A percentile compares a stretch with the other conserved stretches of the same genome.
phyloP scores from a whole-genome alignment of 768 basidiomycete species.

The Mycena haematopus region DNA sequence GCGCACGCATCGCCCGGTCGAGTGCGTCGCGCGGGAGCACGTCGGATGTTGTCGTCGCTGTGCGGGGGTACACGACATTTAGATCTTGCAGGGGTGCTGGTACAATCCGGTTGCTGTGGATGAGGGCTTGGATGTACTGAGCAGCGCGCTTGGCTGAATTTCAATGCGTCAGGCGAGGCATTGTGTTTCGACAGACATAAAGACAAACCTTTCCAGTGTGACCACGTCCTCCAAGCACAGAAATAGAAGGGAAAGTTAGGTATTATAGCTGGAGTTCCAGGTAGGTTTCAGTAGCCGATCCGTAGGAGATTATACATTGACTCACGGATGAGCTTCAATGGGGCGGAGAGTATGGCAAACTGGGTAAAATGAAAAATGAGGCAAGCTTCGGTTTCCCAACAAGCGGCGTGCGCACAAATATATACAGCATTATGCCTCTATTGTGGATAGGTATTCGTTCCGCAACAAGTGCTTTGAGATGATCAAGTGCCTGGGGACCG shows the following conservation, averaged over 20 bases:
- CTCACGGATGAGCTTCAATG: slow-evolving; percentile 58
- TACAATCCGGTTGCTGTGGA: slow-evolving; percentile 20
- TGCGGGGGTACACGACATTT: slow-evolving; percentile 8
- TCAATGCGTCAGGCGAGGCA: background rate
- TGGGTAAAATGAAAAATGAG: slow-evolving; percentile 33
- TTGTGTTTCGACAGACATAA: too few species aligned
- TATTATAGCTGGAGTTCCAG: slow-evolving; percentile 47
- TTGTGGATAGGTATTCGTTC: slow-evolving; percentile 26
- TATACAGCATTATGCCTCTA: slow-evolving; percentile 16
- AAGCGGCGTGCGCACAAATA: slow-evolving; percentile 17
- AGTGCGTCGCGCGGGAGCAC: slow-evolving; percentile 8
- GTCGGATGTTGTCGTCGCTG: background rate
- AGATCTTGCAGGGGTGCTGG: slow-evolving; percentile 16
- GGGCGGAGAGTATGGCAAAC: slow-evolving; percentile 54
- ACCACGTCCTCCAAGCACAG: slow-evolving; percentile 63
- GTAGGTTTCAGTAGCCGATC: background rate
- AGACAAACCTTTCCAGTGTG: slow-evolving; percentile 53
- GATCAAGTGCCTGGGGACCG: slow-evolving; percentile 25
- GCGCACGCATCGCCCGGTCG: slow-evolving; percentile 1
- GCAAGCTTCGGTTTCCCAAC: background rate
- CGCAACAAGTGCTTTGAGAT: slow-evolving; percentile 20
- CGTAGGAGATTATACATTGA: background rate
- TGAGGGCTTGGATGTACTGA: slow-evolving; percentile 16
- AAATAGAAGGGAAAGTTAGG: slow-evolving; percentile 66
- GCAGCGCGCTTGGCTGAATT: slow-evolving; percentile 24